A percentile compares a stretch with the other conserved stretches of the same genome.
phyloP scores from a whole-genome alignment of 2,329 filamentous ascomycete genomes.

The Exophiala bonariae region DNA sequence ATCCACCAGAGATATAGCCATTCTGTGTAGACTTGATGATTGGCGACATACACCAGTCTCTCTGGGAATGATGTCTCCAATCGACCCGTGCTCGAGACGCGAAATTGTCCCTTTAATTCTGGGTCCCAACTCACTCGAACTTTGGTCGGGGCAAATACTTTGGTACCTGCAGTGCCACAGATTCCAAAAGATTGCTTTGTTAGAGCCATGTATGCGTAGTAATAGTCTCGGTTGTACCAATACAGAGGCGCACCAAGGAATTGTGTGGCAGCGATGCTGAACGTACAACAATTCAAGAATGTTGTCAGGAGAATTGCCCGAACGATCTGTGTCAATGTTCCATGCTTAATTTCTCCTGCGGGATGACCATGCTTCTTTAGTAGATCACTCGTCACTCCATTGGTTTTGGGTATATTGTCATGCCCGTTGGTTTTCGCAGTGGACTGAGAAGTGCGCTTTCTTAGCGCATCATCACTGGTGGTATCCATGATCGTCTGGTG shows the following conservation, averaged over 20 bases:
- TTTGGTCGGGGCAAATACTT: slow-evolving; percentile 64
- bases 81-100: slow-evolving; percentile 56
- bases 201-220: slow-evolving; percentile 65
- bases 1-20: slow-evolving; percentile 71
- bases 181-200: slow-evolving; percentile 66
- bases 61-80: slow-evolving; percentile 62
- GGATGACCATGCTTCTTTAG: slow-evolving; percentile 16
- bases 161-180: slow-evolving; percentile 61
- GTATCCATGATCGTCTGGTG: slow-evolving; percentile 31
- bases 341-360: slow-evolving; percentile 42
- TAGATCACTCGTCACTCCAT: not conserved
- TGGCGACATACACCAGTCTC: slow-evolving; percentile 62
- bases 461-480: slow-evolving; percentile 28
- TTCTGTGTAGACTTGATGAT: slow-evolving; percentile 69
- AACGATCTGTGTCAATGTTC: slow-evolving; percentile 43
- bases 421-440: not conserved
- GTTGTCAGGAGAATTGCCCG: slow-evolving; percentile 45
- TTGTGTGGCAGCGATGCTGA: slow-evolving; percentile 55
- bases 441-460: slow-evolving; percentile 30
- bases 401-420: too few species aligned
- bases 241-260: slow-evolving; percentile 62
- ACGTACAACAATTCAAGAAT: slow-evolving; percentile 46
- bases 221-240: slow-evolving; percentile 60
- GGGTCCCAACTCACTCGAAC: slow-evolving; percentile 63
- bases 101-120: slow-evolving; percentile 60